Conservation (phyloP, 345 rosid species). For the Linum lewisii region DNA sequence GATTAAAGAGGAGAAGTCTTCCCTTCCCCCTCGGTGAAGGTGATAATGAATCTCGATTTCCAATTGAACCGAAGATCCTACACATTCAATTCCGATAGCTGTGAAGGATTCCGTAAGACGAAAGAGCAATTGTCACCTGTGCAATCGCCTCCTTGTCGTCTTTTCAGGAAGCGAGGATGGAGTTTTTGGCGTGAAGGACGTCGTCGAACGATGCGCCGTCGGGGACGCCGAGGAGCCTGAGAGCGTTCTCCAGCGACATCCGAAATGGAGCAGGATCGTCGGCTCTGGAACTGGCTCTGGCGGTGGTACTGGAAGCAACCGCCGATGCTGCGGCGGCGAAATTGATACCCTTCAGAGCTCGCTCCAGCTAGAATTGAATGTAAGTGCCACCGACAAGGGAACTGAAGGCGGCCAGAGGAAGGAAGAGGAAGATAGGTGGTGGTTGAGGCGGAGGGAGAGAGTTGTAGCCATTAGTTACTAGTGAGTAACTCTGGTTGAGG, state of each 20-base stretch:
- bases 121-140: constrained; percentile 36
- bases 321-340: constrained; percentile 26
- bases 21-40: no score
- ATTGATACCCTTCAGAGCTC: constrained; percentile 34
- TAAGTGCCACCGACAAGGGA: constrained; percentile 10
- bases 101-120: neutral
- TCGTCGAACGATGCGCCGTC: constrained; percentile 88
- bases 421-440: constrained; percentile 22
- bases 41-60: no score
- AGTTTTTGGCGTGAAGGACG: constrained; percentile 86
- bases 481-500: no score
- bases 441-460: constrained; percentile 65
- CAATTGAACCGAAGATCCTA: neutral
- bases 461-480: constrained; percentile 29
- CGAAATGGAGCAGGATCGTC: constrained; percentile 83
- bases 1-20: no score
- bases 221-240: constrained; percentile 84
- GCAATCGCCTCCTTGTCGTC: constrained; percentile 72
- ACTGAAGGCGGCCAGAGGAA: constrained; percentile 23
- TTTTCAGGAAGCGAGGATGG: constrained; percentile 58
- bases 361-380: constrained; percentile 17
- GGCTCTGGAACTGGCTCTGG: constrained; percentile 47
- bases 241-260: constrained; percentile 93
- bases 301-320: neutral
- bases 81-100: neutral